Evolutionary conservation across 2,329 filamentous ascomycete species (phyloP).

Genomic region (Cladosporium oxysporum): DNA sequence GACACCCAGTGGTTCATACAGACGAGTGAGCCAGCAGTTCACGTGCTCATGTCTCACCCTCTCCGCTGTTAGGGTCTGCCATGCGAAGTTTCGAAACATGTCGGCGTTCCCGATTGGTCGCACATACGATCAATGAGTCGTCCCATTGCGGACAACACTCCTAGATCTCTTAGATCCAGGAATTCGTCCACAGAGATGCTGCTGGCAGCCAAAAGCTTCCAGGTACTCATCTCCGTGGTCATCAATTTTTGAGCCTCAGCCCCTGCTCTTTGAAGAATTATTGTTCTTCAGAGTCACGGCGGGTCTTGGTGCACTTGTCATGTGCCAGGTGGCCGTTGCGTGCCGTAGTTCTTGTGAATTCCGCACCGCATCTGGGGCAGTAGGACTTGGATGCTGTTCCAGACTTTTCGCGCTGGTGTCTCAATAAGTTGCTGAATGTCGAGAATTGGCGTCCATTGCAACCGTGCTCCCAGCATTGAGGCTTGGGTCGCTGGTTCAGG

Average conservation of each 20-base stretch:
- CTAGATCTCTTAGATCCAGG: background rate
- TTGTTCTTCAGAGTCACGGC: conserved; percentile 49
- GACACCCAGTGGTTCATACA: conserved; percentile 13
- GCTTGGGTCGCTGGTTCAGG: conserved; percentile 64
- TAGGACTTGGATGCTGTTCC: conserved; percentile 85
- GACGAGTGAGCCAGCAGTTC: background rate
- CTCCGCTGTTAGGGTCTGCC: background rate
- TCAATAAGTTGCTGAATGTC: conserved; percentile 90
- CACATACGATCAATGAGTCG: background rate
- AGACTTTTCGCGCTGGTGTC: conserved; percentile 92
- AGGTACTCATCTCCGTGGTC: background rate
- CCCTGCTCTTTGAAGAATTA: background rate
- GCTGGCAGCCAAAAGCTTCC: background rate
- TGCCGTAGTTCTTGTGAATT: conserved; percentile 87
- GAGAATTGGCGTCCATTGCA: conserved; percentile 96
- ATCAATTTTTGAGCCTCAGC: background rate
- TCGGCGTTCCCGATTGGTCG: conserved; percentile 2
- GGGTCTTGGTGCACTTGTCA: conserved; percentile 83
- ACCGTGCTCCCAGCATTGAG: conserved; percentile 95
- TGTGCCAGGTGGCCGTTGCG: conserved; percentile 83
- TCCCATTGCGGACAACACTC: background rate
- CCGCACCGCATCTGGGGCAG: conserved; percentile 87
- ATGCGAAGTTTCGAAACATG: background rate
- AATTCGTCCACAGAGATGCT: background rate
- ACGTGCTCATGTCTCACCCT: conserved; percentile 8